Percentiles rank a stretch among this genome's conserved stretches.
Evolutionary conservation across 495 filamentous ascomycete species (phyloP).

Genomic region (Podospora didyma): DNA sequence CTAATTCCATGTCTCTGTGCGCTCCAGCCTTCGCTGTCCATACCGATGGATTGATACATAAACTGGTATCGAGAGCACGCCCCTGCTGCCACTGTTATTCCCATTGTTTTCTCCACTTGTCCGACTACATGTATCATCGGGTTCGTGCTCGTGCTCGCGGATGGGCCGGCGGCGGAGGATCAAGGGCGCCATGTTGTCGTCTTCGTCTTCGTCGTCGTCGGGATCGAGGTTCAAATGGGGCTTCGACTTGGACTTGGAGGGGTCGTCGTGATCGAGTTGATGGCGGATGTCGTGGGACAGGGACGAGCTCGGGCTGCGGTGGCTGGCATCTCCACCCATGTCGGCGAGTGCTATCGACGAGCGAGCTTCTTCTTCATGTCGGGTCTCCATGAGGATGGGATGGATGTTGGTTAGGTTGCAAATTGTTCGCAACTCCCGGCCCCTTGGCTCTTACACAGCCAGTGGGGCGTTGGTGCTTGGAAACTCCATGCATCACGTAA

Average conservation of each 20-base stretch:
- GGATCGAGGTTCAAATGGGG: constrained; percentile 1
- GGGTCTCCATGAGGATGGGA: not conserved
- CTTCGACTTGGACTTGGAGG: not conserved
- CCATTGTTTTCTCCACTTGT: not conserved
- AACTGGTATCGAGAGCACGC: constrained; percentile 27
- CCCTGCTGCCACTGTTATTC: too few relatives aligned
- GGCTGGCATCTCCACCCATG: constrained; percentile 2
- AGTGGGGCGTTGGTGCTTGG: too few relatives aligned
- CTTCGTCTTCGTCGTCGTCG: not conserved
- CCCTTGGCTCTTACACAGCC: too few relatives aligned
- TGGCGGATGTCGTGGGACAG: too few relatives aligned
- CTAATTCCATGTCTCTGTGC: too few relatives aligned
- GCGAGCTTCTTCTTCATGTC: constrained; percentile 6
- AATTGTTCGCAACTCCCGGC: too few relatives aligned
- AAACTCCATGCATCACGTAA: too few relatives aligned
- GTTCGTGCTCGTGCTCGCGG: not conserved
- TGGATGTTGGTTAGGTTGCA: not conserved
- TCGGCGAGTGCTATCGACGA: constrained; percentile 1
- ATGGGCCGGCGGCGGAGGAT: not conserved
- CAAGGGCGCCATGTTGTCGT: not conserved
- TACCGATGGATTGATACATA: constrained; percentile 47
- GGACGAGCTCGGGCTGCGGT: not conserved
- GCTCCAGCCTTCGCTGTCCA: constrained; percentile 14
- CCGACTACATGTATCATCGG: not conserved
- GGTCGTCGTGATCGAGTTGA: too few relatives aligned